These are phyloP conservation scores for Colletotrichum musicola DNA, from an alignment of 2,329 filamentous ascomycete genomes.

Conservation along the genomic window DNA sequence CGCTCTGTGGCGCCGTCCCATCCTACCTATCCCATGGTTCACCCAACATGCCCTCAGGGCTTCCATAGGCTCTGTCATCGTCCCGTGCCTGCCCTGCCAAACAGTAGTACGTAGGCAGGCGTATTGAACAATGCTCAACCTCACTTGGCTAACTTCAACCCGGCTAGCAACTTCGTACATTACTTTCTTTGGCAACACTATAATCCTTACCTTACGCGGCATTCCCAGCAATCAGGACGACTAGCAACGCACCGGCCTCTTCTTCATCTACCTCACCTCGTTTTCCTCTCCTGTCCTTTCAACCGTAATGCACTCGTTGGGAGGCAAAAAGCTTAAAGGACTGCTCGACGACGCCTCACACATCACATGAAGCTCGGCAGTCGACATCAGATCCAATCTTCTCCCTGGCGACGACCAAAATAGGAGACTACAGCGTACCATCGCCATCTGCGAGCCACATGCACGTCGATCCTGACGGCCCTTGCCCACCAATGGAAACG, in stretches of 20 bases:
- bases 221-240: conserved; percentile 4
- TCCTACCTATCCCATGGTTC: conserved; percentile 6
- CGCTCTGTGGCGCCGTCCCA: too few relatives aligned
- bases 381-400: not conserved
- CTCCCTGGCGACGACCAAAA: not conserved
- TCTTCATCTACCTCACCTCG: too few relatives aligned
- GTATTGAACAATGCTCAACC: too few relatives aligned
- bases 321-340: not conserved
- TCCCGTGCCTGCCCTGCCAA: not conserved
- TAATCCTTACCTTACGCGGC: not conserved
- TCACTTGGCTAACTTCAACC: too few relatives aligned
- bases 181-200: too few relatives aligned
- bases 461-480: not conserved
- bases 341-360: not conserved
- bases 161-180: too few relatives aligned
- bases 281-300: not conserved
- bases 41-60: not conserved
- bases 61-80: not conserved
- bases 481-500: not conserved
- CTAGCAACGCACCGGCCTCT: conserved; percentile 5
- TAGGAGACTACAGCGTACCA: not conserved
- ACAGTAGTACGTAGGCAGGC: too few relatives aligned
- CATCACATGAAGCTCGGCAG: conserved; percentile 13
- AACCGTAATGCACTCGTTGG: not conserved
- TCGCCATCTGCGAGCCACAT: not conserved